Evolutionary conservation across 2,329 filamentous ascomycete species (phyloP), one percentile per base, ranked within the genome.

Genomic region (Colletotrichum graminicola): DNA sequence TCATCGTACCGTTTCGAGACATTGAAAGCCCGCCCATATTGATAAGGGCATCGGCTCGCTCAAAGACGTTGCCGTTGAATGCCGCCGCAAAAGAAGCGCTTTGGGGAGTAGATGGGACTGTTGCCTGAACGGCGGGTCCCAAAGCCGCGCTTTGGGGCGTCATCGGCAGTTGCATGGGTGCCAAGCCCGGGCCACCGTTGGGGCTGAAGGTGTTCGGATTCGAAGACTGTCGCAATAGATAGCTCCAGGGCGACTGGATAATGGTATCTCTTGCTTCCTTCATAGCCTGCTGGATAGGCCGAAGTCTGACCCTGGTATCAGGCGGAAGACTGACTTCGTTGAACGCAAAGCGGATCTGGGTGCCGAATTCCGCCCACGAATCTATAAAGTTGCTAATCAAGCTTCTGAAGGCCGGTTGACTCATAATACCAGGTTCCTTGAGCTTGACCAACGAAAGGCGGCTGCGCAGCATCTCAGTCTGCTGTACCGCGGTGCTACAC

Each of bases 111-210:
- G 88, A 93, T 5, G 94, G 93, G 14, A 97, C 91, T 0, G 94
- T 98, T 1, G 95, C 94, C 81, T 97, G 94, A 66, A 94, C 93
- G 26, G 95, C 95, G 7, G 95, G 94, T 0, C 95, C 95, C 6
- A 98, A 86, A 1, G 95, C 95, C 21, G 94, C 95, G 76, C 93
- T 96, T 73, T 97, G 88, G 10, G 95, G 95, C 1, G 95, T 98
- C 77, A 96, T 94, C 11, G 95, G 94, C 47, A 94, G 75, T 63
- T 82, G 81, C 47, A 79, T 76, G 75, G 23, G 78, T 69, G 66
- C 79, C 73, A 84, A 78, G 65, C 79, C 76, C 18, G 73, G 78
- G 18, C 75, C 71, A 11, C 71, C 70, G 23, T 74, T 73, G 10
- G 76, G 71, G 49, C 76, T 75, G 47, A 74, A 74, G 6, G 61